Percentiles rank a stretch among this genome's conserved stretches.
These are phyloP conservation scores for Dichomitus squalens DNA, from an alignment of 1,284 basidiomycete genomes.

Conservation along the genomic window DNA sequence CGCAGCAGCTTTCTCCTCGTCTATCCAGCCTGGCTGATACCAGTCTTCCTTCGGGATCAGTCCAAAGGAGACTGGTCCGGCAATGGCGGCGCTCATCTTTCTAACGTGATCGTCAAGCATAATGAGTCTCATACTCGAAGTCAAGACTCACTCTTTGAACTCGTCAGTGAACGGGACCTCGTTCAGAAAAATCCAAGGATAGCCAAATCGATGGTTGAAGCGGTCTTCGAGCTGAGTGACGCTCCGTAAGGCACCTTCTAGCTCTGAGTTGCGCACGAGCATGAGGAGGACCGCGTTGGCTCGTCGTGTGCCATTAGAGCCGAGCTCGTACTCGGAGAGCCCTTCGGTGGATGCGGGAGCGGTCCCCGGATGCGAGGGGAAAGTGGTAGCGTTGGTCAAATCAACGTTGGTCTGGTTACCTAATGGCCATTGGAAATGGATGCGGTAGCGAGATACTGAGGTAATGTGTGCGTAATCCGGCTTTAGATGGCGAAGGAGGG, in stretches of 20 bases:
- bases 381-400: constrained; percentile 8
- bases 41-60: constrained; percentile 70
- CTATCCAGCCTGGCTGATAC: constrained; percentile 85
- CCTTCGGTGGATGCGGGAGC: background rate
- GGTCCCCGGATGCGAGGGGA: background rate
- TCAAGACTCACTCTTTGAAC: constrained; percentile 54
- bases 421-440: constrained; percentile 1
- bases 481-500: background rate
- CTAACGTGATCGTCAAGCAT: too few relatives aligned
- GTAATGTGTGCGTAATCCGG: constrained; percentile 2
- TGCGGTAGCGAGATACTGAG: background rate
- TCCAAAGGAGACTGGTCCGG: constrained; percentile 44
- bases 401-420: background rate
- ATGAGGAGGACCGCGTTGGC: constrained; percentile 42
- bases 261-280: constrained; percentile 70
- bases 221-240: constrained; percentile 60
- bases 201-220: constrained; percentile 67
- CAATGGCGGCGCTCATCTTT: constrained; percentile 40
- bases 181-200: constrained; percentile 79
- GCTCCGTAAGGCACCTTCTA: constrained; percentile 60
- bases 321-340: constrained; percentile 8
- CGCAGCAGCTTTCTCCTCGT: constrained; percentile 73
- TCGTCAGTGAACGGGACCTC: constrained; percentile 73
- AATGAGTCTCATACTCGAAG: background rate
- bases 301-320: constrained; percentile 14